These are phyloP conservation scores for Phytophthora ramorum DNA, from an alignment of 352 stramenopile genomes.

Conservation along the genomic window DNA sequence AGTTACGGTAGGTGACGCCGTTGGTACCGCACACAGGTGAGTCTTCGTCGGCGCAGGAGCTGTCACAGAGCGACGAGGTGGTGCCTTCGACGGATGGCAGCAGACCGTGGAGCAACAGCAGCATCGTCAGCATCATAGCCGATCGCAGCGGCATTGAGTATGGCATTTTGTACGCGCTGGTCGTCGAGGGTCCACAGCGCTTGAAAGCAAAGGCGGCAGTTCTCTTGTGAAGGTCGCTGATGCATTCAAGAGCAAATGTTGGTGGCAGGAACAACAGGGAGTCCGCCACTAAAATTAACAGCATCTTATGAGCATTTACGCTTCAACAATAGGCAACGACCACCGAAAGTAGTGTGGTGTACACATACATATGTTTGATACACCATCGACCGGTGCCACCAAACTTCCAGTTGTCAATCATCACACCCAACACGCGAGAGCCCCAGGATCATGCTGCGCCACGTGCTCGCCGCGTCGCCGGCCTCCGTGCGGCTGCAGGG, in stretches of 20 bases:
- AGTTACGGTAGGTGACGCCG: conserved; percentile 41
- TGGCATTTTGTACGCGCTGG: neutral
- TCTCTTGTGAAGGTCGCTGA: neutral
- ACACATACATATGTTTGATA: neutral
- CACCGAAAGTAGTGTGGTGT: neutral
- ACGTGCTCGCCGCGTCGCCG: conserved; percentile 22
- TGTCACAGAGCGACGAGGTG: conserved; percentile 2
- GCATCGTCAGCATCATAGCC: conserved; percentile 9
- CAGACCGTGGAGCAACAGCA: conserved; percentile 17
- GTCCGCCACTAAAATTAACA: neutral
- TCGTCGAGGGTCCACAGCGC: neutral
- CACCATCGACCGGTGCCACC: neutral
- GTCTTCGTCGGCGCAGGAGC: conserved; percentile 10
- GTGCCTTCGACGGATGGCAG: conserved; percentile 4
- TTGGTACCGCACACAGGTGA: conserved; percentile 46
- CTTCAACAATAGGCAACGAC: neutral
- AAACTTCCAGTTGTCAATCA: conserved; percentile 6
- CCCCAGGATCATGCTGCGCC: conserved; percentile 35
- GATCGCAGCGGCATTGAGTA: conserved; percentile 8
- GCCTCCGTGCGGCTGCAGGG: conserved; percentile 3
- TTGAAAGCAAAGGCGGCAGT: neutral
- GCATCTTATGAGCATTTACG: neutral
- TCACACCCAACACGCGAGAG: conserved; percentile 6
- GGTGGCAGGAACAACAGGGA: too few relatives aligned
- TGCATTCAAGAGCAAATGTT: neutral